Evolutionary conservation across 2,329 filamentous ascomycete genomes (phyloP).

Genomic region (Colletotrichum brevisporum): DNA sequence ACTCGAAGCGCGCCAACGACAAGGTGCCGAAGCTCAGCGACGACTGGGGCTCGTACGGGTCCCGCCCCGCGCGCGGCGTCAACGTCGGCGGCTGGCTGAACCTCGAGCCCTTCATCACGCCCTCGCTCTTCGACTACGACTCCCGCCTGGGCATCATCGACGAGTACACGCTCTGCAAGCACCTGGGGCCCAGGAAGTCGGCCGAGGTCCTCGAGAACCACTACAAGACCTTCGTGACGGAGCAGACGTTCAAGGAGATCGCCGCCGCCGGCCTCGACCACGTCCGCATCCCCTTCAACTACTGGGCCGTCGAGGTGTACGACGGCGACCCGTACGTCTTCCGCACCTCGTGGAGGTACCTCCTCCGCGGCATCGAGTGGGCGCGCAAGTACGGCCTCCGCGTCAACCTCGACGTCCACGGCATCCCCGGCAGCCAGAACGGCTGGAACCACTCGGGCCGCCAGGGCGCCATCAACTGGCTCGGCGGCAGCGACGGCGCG

Average conservation of each 20-base stretch:
- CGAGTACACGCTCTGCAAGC: constrained; percentile 83
- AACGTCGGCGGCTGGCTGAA: constrained; percentile 96
- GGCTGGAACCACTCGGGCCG: constrained; percentile 97
- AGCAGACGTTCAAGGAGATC: constrained; percentile 87
- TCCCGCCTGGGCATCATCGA: constrained; percentile 79
- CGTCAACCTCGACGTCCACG: constrained; percentile 94
- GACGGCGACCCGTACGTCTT: constrained; percentile 89
- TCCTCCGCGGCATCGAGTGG: constrained; percentile 93
- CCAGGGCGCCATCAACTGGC: constrained; percentile 85
- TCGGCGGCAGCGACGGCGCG: constrained; percentile 89
- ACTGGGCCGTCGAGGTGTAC: constrained; percentile 93
- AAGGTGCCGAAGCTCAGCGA: constrained; percentile 85
- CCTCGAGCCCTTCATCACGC: constrained; percentile 95
- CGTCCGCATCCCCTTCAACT: constrained; percentile 94
- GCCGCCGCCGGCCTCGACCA: constrained; percentile 92
- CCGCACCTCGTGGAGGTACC: constrained; percentile 91
- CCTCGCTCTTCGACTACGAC: constrained; percentile 86
- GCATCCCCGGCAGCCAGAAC: constrained; percentile 93
- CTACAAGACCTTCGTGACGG: constrained; percentile 90
- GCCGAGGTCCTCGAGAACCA: constrained; percentile 85
- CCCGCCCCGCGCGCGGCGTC: constrained; percentile 86
- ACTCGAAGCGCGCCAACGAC: constrained; percentile 82
- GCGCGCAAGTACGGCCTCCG: constrained; percentile 91
- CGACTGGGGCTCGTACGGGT: constrained; percentile 82
- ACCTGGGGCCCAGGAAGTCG: constrained; percentile 77